Evolutionary conservation across 441 rosid genomes (phyloP).

Genomic region (Pelargonium myrrhifolium): DNA sequence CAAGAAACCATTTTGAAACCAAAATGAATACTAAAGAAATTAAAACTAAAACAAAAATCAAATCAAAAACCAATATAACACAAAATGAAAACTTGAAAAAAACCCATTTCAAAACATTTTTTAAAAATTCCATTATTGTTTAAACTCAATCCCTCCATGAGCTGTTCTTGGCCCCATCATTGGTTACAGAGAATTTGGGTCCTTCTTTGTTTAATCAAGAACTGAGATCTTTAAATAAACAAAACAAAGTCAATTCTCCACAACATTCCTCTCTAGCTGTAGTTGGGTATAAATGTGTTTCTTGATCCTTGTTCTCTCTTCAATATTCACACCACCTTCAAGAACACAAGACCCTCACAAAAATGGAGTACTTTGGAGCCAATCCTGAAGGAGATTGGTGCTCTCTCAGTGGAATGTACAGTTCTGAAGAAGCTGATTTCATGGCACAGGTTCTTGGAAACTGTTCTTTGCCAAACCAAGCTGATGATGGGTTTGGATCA

Average conservation of each 20-base stretch:
- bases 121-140: slow-evolving; percentile 17
- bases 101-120: slow-evolving; percentile 6
- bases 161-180: slow-evolving; percentile 34
- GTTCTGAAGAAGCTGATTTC: slow-evolving; percentile 64
- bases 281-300: slow-evolving; percentile 27
- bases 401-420: slow-evolving; percentile 40
- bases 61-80: background rate
- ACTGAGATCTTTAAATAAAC: slow-evolving; percentile 20
- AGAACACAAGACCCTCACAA: slow-evolving; percentile 2
- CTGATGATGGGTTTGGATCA: slow-evolving; percentile 20
- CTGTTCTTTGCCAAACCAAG: slow-evolving; percentile 17
- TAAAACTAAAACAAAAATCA: too few species aligned
- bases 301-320: slow-evolving; percentile 15
- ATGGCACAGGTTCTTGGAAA: slow-evolving; percentile 53
- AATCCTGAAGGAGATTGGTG: slow-evolving; percentile 51
- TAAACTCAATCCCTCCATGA: slow-evolving; percentile 22
- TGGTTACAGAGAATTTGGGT: slow-evolving; percentile 17
- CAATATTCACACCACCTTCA: slow-evolving; percentile 18
- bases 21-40: too few species aligned
- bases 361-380: slow-evolving; percentile 50
- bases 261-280: slow-evolving; percentile 17
- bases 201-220: slow-evolving; percentile 12
- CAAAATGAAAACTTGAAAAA: too few species aligned
- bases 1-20: too few species aligned
- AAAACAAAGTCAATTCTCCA: slow-evolving; percentile 22